These are phyloP conservation scores for Pilasporangium apinafurcum DNA, from an alignment of 352 stramenopile genomes.

Conservation along the genomic window DNA sequence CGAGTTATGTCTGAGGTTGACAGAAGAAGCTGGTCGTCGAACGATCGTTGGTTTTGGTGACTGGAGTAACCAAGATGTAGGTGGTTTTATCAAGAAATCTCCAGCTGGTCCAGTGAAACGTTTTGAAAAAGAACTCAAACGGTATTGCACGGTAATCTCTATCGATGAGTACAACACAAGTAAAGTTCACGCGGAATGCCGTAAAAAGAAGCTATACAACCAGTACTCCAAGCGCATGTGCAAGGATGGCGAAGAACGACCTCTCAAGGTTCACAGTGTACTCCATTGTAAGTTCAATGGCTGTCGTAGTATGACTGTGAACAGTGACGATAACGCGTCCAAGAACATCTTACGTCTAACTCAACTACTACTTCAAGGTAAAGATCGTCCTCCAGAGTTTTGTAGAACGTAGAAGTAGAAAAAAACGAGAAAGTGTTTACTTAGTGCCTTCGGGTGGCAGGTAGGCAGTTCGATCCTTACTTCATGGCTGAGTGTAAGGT, in stretches of 20 bases:
- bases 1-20: background rate
- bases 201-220: no score
- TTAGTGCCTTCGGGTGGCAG: no score
- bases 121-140: background rate
- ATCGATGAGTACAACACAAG: no score
- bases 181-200: no score
- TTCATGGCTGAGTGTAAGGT: no score
- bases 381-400: no score
- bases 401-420: no score
- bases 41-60: background rate
- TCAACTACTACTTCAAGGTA: background rate
- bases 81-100: background rate
- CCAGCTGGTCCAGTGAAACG: background rate
- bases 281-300: conserved; percentile 1
- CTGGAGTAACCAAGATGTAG: background rate
- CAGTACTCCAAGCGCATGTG: no score
- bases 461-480: no score
- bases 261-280: conserved; percentile 1
- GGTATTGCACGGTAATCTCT: background rate
- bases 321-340: background rate
- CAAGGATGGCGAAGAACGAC: background rate
- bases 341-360: background rate
- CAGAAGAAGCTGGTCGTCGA: background rate
- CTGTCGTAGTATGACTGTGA: background rate
- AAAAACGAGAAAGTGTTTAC: no score